Evolutionary conservation across 2,329 filamentous ascomycete species (phyloP), one percentile per base, ranked within the genome.

Genomic region (Aspergillus sp.): DNA sequence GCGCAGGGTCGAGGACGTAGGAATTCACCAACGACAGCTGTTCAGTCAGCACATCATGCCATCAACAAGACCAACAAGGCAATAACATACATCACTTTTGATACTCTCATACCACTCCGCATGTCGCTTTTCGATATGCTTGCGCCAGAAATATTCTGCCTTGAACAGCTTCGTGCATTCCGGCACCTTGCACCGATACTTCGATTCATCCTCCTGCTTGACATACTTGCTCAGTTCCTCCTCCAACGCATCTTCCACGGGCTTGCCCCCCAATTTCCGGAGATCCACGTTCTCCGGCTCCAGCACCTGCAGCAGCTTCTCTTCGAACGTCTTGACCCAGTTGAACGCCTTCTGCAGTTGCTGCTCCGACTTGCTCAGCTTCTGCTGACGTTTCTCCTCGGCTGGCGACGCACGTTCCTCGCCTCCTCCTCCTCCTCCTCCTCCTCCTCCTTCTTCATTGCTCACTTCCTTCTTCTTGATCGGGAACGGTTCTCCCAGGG

Each of bases 241-340:
- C 52, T 89, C 83, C 5, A 96, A 62, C 1, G 87, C 89, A 54
- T 96, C 89, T 3, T 96, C 88, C 0, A 88, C 73, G 1, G 86
- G 80, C 63, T 88, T 90, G 12, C 93, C 93, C 43, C 94, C 93
- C 28, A 97, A 79, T 70, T 96, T 97, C 65, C 83, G 83, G 38
- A 97, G 74, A 61, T 97, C 89, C 27, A 86, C 86, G 43, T 83
- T 82, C 46, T 93, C 87, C 0, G 93, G 93, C 55, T 97, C 91
- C 9, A 98, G 76, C 41, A 97, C 86, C 65, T 96, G 90, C 63
- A 88, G 75, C 44, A 98, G 78, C 72, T 98, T 98, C 62, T 98
- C 93, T 64, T 98, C 93, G 60, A 95, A 98, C 0, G 93, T 97
- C 73, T 86, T 94, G 50, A 98, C 94, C 93, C 94, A 98, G 62